Evolutionary conservation across 2,329 filamentous ascomycete species (phyloP), one percentile per base, ranked within the genome.

Genomic region (Trichoderma gracile): DNA sequence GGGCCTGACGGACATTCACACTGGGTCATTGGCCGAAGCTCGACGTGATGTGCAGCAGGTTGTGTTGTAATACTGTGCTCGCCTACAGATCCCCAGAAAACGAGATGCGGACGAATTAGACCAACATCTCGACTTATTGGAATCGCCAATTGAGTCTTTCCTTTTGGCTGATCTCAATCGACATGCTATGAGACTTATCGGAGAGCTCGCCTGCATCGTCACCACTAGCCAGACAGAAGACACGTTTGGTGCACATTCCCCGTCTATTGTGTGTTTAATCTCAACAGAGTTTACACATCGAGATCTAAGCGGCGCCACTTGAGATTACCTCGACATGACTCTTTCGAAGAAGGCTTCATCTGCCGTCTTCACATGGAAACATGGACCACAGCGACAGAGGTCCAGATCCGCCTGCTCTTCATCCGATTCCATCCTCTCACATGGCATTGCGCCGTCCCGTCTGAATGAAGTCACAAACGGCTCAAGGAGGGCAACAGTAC

Each of bases 401-500:
- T 47, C 46, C 49, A 23, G 49, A 45, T 53, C 59, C 49, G 38
- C 38, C 40, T 54, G 40, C 40, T 19, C 49, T 23, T 23, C 30
- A 27, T 46, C 49, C 59, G 49, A 54, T 25, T 53, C 27, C 42
- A 12, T 23, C 15, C 30, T 38, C 53, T 56, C 38, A 14, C 38
- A 21, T 47, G 43, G 17, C n/a, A 43, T 6, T 33, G 17, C 46
- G 17, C 46, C 47, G 15, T 53, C 17, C 17, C 47, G 60, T 25
- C 43, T 58, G 30, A 30, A 63, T 49, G 53, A 56, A 63, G 61
- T 33, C 43, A 57, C 61, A 58, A n/a, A 57, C 4, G 33, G 42
- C 45, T n/a, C n/a, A 50, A 62, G 49, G 58, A 54, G 59, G 59
- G 59, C 45, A 62, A 53, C 59, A 54, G 59, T 62, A 62, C 49